Conservation (phyloP, 2,329 filamentous ascomycete species). For the Tolypocladium nubicola region DNA sequence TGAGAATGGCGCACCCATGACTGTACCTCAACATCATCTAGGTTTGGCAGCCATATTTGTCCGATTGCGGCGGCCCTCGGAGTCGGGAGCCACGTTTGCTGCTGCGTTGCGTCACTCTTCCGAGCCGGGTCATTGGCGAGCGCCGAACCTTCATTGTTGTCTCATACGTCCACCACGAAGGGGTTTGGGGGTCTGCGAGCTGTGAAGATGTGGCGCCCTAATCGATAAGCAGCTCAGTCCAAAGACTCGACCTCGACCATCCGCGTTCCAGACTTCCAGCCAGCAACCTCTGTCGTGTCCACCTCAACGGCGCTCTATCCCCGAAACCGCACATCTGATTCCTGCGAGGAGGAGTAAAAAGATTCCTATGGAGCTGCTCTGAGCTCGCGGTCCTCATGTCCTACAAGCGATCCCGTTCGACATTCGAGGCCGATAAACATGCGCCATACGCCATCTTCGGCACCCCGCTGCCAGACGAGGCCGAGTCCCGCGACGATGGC, state of each 20-base stretch:
- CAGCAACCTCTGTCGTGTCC: neutral
- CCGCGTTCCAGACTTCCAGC: neutral
- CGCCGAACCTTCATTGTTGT: too few relatives aligned
- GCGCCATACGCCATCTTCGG: conserved; percentile 73
- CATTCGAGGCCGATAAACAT: conserved; percentile 66
- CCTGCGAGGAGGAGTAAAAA: neutral
- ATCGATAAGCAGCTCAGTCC: neutral
- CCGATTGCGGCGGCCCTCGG: neutral
- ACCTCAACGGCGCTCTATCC: neutral
- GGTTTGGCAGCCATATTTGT: neutral
- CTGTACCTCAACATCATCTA: too few relatives aligned
- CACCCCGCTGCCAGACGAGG: conserved; percentile 74
- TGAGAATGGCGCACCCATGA: neutral
- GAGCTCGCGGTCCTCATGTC: conserved; percentile 43
- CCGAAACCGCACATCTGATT: neutral
- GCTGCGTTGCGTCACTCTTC: neutral
- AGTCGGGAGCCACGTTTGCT: neutral
- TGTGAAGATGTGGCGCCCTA: neutral
- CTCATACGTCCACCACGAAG: neutral
- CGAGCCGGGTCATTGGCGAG: neutral
- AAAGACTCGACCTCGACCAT: neutral
- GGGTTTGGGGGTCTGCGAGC: neutral
- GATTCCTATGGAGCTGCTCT: neutral
- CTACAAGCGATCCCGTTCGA: conserved; percentile 66
- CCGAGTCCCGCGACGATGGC: conserved; percentile 74